Evolutionary conservation across 164 flowering plant species (phyloP).

Genomic region (Dillenia turbinata): DNA sequence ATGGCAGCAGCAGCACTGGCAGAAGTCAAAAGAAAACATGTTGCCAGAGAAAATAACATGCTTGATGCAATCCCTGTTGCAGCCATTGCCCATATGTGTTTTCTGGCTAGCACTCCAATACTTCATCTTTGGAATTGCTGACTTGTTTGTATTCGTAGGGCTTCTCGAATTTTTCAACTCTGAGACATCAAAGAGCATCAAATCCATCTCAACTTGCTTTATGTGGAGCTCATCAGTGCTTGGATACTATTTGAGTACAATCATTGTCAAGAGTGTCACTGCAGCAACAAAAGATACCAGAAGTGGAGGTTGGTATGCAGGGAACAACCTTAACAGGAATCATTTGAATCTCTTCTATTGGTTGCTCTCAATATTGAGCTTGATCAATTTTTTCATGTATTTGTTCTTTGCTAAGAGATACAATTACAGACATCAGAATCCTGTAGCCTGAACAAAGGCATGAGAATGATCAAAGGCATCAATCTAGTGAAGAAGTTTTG

Average conservation of each 20-base stretch:
- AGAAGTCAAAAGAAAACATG: slow-evolving; percentile 22
- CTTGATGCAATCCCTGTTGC: slow-evolving; percentile 15
- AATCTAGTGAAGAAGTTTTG: too few species aligned
- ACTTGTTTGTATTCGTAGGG: slow-evolving; percentile 29
- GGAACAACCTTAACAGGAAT: slow-evolving; percentile 17
- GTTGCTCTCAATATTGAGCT: slow-evolving; percentile 18
- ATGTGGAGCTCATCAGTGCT: slow-evolving; percentile 23
- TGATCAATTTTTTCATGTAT: slow-evolving; percentile 21
- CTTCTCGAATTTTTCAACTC: slow-evolving; percentile 32
- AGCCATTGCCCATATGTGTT: slow-evolving; percentile 17
- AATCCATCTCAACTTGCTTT: slow-evolving; percentile 25
- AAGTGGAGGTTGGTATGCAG: slow-evolving; percentile 24
- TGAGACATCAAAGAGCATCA: slow-evolving; percentile 24
- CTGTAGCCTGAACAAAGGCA: background rate
- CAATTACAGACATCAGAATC: slow-evolving; percentile 20
- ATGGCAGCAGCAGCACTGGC: slow-evolving; percentile 29
- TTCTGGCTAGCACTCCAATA: slow-evolving; percentile 28
- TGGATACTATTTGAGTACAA: slow-evolving; percentile 28
- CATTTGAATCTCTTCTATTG: slow-evolving; percentile 30
- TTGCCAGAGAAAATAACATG: slow-evolving; percentile 1
- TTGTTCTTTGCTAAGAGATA: slow-evolving; percentile 23
- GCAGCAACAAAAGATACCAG: slow-evolving; percentile 5
- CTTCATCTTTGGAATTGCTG: slow-evolving; percentile 27
- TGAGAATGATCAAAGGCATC: too few species aligned
- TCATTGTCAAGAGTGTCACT: slow-evolving; percentile 12